Evolutionary conservation across 176 grass and related monocot species (phyloP), one percentile per base, ranked within the genome.

Genomic region (Triticum timopheevii): DNA sequence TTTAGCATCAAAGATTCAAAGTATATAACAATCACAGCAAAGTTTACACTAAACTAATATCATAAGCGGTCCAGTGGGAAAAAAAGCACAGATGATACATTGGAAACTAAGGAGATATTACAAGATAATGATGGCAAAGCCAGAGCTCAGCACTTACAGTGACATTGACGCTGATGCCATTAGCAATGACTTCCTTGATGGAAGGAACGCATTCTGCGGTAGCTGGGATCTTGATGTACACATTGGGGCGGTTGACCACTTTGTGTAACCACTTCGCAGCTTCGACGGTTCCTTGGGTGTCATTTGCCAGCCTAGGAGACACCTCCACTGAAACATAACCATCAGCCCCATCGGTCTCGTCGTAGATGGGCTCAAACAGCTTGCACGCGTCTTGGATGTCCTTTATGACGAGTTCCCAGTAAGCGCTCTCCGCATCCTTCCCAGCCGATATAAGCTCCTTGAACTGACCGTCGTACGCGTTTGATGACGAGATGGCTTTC

Each of bases 321-420:
- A 99, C 97, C 85, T 99, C 97, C 25, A 99, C 97, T 0, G 97
- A 99, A 62, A 99, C 94, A 88, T 99, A 97, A 28, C 97, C 97
- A 93, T 99, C 97, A 52, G 84, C 97, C 5, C 90, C 97, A 62
- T 99, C 36, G 0, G 97, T 93, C 78, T 96, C 50, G 2, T 99
- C 59, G 38, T 99, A 99, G 85, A 99, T 94, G 63, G 90, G 92
- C 86, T 99, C 92, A 10, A 99, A 99, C 86, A 99, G 87, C 54
- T 93, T 91, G 67, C 97, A 99, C 2, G 97, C 94, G 16, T 99
- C 94, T 90, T 99, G 97, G 67, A 99, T 99, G 35, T 99, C 97
- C 87, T 96, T 96, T 44, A 99, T 94, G 76, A 99, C 97, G 35
- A 99, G 97, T 90, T 94, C 97, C 97, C 97, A 99, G 74, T 99